Evolutionary conservation across 495 filamentous ascomycete species (phyloP), one percentile per base, ranked within the genome.

Genomic region (Podospora fimiseda): DNA sequence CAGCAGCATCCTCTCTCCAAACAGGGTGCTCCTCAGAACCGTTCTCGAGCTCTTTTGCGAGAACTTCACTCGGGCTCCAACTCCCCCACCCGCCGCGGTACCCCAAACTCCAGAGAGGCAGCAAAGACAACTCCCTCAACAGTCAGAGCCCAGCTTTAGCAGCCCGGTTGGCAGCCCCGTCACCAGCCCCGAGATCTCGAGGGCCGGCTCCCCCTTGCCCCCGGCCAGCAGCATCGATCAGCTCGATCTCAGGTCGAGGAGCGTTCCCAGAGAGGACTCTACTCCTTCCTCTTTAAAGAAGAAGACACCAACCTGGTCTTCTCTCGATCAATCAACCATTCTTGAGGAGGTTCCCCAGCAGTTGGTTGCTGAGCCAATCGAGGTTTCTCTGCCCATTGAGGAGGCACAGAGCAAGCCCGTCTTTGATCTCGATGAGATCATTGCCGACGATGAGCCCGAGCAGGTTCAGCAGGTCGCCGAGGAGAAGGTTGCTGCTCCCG

Each of bases 31-130:
- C 11, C 60, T 67, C 44, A 30, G 60, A 27, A 67, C 63, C 22
- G 60, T 67, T 9, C 62, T 67, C 24, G 64, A 67, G 60, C 56
- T 67, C 45, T 67, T 65, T 45, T 67, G 62, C 50, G 64, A 67
- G 56, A 48, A 53, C 37, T 47, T 43, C 30, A 30, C 43, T 15
- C 51, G 21, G 16, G 27, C 63, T 2, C 48, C 53, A 9, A n/a
- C n/a, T n/a, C n/a, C n/a, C n/a, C n/a, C n/a, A n/a, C n/a, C n/a
- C n/a, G n/a, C n/a, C n/a, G n/a, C n/a, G n/a, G n/a, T n/a, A n/a
- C n/a, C n/a, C n/a, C n/a, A n/a, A n/a, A n/a, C n/a, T n/a, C n/a
- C n/a, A n/a, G 43, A 57, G 47, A 53, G 40, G 22, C 50, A 46
- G 24, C 50, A 46, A 16, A 43, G 43, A 16, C 15, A 23, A 9